Conservation (phyloP, 1,284 basidiomycete genomes). For the Anthracocystis panici-leucophaei region DNA sequence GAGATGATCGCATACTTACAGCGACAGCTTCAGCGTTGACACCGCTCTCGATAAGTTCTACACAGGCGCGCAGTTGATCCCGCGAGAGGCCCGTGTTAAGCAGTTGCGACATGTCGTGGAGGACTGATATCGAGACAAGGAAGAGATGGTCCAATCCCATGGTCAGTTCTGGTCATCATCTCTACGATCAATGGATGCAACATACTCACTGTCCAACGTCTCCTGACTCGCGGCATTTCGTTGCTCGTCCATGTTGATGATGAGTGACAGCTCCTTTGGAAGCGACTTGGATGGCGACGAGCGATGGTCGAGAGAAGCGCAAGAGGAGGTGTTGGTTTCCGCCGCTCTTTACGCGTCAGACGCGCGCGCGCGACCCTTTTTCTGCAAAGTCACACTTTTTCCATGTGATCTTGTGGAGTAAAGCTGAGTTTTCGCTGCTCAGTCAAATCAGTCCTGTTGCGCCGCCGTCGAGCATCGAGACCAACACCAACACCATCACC, state of each 20-base stretch:
- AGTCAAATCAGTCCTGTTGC: background rate
- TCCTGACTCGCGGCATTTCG: slow-evolving; percentile 35
- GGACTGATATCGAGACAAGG: slow-evolving; percentile 77
- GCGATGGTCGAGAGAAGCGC: slow-evolving; percentile 12
- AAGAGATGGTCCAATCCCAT: slow-evolving; percentile 73
- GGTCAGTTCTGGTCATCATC: slow-evolving; percentile 46
- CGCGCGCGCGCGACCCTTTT: slow-evolving; percentile 2
- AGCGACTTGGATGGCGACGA: background rate
- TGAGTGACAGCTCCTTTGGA: background rate
- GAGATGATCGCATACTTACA: slow-evolving; percentile 72
- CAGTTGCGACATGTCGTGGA: slow-evolving; percentile 84
- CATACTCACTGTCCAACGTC: slow-evolving; percentile 54
- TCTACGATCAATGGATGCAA: background rate
- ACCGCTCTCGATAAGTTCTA: slow-evolving; percentile 85
- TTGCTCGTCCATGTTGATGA: slow-evolving; percentile 29
- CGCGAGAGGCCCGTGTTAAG: slow-evolving; percentile 84
- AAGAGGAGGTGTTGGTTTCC: slow-evolving; percentile 25
- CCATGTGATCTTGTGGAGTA: slow-evolving; percentile 31
- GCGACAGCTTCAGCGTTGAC: slow-evolving; percentile 87
- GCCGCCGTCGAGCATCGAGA: too few relatives aligned
- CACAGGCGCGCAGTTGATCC: slow-evolving; percentile 83
- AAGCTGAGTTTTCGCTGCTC: slow-evolving; percentile 9
- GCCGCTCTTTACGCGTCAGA: slow-evolving; percentile 34
- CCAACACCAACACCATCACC: background rate
- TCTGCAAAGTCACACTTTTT: slow-evolving; percentile 7